phyloP scores from a whole-genome alignment of 2,329 filamentous ascomycete species.

The Massarina eburnea region DNA sequence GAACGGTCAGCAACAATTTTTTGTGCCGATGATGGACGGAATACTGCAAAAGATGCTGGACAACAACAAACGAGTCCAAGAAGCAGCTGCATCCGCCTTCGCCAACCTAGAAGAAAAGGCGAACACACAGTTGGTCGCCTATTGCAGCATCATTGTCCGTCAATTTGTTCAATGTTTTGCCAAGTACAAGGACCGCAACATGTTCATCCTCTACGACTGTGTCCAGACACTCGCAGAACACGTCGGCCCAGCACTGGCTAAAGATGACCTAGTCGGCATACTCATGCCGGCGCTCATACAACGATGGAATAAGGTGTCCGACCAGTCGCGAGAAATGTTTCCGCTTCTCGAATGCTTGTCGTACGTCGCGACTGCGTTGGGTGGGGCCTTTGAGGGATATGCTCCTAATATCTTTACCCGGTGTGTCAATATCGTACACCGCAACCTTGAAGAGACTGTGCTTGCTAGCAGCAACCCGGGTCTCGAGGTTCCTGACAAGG shows the following conservation, averaged over 20 bases:
- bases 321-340: slow-evolving; percentile 91
- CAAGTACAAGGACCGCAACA: slow-evolving; percentile 98
- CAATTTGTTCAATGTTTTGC: slow-evolving; percentile 92
- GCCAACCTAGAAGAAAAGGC: slow-evolving; percentile 95
- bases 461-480: slow-evolving; percentile 67
- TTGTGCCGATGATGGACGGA: slow-evolving; percentile 96
- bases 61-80: slow-evolving; percentile 95
- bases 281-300: slow-evolving; percentile 92
- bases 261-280: slow-evolving; percentile 75
- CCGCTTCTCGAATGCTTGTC: slow-evolving; percentile 94
- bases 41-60: slow-evolving; percentile 94
- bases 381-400: slow-evolving; percentile 79
- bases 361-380: slow-evolving; percentile 86
- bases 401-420: slow-evolving; percentile 83
- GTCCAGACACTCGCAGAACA: slow-evolving; percentile 95
- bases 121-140: slow-evolving; percentile 75
- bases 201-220: slow-evolving; percentile 98
- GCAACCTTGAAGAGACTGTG: slow-evolving; percentile 81
- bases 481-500: slow-evolving; percentile 85
- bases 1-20: slow-evolving; percentile 72
- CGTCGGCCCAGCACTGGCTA: slow-evolving; percentile 78
- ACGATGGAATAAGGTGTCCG: slow-evolving; percentile 82
- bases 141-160: slow-evolving; percentile 84
- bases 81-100: slow-evolving; percentile 93
- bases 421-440: slow-evolving; percentile 88